These are phyloP conservation scores for Sutorius eximius DNA, from an alignment of 1,284 basidiomycete genomes.

Conservation along the genomic window DNA sequence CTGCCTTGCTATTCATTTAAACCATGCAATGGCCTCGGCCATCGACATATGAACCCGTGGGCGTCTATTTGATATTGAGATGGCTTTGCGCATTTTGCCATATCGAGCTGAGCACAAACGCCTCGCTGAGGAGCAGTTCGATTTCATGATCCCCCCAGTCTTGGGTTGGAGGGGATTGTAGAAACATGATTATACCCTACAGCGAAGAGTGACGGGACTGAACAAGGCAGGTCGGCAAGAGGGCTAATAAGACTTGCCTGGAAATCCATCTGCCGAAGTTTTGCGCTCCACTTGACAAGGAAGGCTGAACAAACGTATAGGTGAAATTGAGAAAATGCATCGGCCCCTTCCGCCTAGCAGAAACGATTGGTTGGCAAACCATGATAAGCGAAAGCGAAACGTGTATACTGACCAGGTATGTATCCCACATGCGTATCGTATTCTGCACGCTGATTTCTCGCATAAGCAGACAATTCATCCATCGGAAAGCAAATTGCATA, in stretches of 20 bases:
- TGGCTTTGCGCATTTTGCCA: slow-evolving; percentile 96
- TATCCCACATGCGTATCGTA: slow-evolving; percentile 98
- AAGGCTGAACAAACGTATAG: slow-evolving; percentile 96
- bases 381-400: slow-evolving; percentile 8
- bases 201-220: slow-evolving; percentile 1
- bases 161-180: slow-evolving; percentile 94
- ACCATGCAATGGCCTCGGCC: neutral
- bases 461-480: slow-evolving; percentile 99
- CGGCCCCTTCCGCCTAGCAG: slow-evolving; percentile 84
- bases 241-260: slow-evolving; percentile 56
- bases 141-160: slow-evolving; percentile 95
- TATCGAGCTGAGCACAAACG: slow-evolving; percentile 91
- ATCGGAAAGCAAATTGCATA: slow-evolving; percentile 97
- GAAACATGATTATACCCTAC: slow-evolving; percentile 98
- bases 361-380: neutral
- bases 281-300: slow-evolving; percentile 88
- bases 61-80: slow-evolving; percentile 51
- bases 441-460: slow-evolving; percentile 93
- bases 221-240: slow-evolving; percentile 2
- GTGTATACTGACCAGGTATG: slow-evolving; percentile 76
- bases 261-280: slow-evolving; percentile 92
- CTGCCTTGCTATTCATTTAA: slow-evolving; percentile 16
- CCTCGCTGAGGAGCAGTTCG: slow-evolving; percentile 92
- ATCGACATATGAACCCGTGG: neutral
- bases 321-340: slow-evolving; percentile 96